Conservation (phyloP, 495 filamentous ascomycete species). For the Podospora conica region DNA sequence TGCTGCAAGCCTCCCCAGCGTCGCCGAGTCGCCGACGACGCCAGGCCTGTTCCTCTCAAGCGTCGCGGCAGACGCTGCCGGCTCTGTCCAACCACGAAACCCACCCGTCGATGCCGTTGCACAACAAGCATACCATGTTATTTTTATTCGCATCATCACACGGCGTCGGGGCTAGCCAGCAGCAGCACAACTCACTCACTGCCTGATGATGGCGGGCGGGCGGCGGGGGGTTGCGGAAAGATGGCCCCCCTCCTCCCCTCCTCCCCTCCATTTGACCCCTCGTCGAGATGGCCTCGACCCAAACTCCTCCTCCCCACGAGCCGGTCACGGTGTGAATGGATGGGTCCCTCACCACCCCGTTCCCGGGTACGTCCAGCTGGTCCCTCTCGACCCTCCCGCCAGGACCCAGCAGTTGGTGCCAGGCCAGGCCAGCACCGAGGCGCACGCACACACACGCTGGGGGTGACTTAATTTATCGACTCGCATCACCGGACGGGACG, state of each 20-base stretch:
- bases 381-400: not conserved
- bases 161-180: too few species aligned
- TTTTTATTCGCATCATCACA: not conserved
- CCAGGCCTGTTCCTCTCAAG: not conserved
- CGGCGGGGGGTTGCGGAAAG: not conserved
- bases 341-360: not conserved
- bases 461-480: constrained; percentile 7
- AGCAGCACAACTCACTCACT: not conserved
- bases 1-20: not conserved
- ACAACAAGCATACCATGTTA: too few species aligned
- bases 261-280: not conserved
- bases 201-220: not conserved
- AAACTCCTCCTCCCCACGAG: too few species aligned
- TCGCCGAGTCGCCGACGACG: not conserved
- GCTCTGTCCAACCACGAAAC: too few species aligned
- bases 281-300: too few species aligned
- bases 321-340: too few species aligned
- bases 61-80: too few species aligned
- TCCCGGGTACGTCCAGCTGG: too few species aligned
- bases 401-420: too few species aligned
- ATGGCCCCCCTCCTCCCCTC: not conserved
- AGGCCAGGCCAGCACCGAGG: too few species aligned
- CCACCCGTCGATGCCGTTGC: too few species aligned
- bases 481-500: not conserved
- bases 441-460: not conserved